Conservation (phyloP, 345 rosid species). For the Citrus glauca region DNA sequence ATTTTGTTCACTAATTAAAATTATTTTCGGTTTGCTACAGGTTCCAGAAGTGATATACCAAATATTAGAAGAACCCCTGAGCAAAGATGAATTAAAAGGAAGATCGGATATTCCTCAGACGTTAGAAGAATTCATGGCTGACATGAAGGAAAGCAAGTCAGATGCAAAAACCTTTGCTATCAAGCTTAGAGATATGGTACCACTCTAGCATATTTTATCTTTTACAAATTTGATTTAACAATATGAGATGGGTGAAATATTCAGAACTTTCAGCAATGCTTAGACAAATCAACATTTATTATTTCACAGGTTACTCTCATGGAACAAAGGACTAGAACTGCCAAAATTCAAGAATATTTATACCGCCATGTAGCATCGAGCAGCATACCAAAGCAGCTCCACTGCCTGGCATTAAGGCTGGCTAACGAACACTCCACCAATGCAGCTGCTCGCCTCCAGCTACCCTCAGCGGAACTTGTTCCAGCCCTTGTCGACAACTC, state of each 20-base stretch:
- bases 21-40: constrained; percentile 27
- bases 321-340: constrained; percentile 88
- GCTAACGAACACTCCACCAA: constrained; percentile 89
- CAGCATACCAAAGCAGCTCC: constrained; percentile 93
- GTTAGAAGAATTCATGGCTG: constrained; percentile 68
- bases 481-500: constrained; percentile 81
- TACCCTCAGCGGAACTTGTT: constrained; percentile 74
- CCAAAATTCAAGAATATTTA: constrained; percentile 87
- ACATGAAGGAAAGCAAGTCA: constrained; percentile 47
- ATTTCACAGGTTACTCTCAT: constrained; percentile 51
- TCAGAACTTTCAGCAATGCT: not conserved
- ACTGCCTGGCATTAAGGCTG: constrained; percentile 74
- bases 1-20: not conserved
- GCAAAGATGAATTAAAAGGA: constrained; percentile 61
- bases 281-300: not conserved
- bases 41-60: constrained; percentile 85
- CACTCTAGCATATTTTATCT: not conserved
- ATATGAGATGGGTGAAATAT: too few relatives aligned
- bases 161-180: constrained; percentile 84
- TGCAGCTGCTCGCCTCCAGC: constrained; percentile 94
- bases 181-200: constrained; percentile 89
- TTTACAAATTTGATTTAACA: not conserved
- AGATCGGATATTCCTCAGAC: constrained; percentile 78
- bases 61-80: constrained; percentile 59
- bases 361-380: constrained; percentile 93